Conservation (phyloP, 345 rosid genomes). For the Microcos paniculata region DNA sequence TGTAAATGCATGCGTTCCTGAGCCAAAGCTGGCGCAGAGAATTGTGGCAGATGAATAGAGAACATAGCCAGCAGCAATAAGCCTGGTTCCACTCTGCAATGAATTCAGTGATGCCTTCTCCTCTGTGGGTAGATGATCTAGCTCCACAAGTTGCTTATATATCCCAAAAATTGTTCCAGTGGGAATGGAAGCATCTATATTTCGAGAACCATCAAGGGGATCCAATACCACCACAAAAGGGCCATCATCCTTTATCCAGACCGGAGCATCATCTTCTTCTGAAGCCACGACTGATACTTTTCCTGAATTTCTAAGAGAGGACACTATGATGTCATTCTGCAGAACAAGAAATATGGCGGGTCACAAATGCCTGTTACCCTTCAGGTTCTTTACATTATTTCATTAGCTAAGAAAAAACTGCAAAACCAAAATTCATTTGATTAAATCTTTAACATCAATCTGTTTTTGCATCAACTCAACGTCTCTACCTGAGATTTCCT, state of each 20-base stretch:
- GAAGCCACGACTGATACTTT: constrained; percentile 96
- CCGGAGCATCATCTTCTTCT: constrained; percentile 76
- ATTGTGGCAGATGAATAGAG: constrained; percentile 93
- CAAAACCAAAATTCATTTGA: neutral
- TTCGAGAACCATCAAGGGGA: constrained; percentile 94
- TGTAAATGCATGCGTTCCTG: constrained; percentile 91
- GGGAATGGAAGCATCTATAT: constrained; percentile 89
- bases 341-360: constrained; percentile 15
- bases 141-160: constrained; percentile 64
- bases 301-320: constrained; percentile 73
- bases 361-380: neutral
- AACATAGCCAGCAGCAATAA: constrained; percentile 84
- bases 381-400: neutral
- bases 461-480: neutral
- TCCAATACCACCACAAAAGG: constrained; percentile 82
- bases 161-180: constrained; percentile 90
- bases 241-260: constrained; percentile 71
- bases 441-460: neutral
- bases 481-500: neutral
- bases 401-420: neutral
- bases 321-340: constrained; percentile 82
- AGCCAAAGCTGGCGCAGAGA: constrained; percentile 78
- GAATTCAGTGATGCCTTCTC: constrained; percentile 79
- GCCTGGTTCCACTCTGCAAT: constrained; percentile 71
- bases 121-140: constrained; percentile 67